Base-by-base conservation (phyloP, 2,329 filamentous ascomycete genomes). In the Lojkania enalia region DNA sequence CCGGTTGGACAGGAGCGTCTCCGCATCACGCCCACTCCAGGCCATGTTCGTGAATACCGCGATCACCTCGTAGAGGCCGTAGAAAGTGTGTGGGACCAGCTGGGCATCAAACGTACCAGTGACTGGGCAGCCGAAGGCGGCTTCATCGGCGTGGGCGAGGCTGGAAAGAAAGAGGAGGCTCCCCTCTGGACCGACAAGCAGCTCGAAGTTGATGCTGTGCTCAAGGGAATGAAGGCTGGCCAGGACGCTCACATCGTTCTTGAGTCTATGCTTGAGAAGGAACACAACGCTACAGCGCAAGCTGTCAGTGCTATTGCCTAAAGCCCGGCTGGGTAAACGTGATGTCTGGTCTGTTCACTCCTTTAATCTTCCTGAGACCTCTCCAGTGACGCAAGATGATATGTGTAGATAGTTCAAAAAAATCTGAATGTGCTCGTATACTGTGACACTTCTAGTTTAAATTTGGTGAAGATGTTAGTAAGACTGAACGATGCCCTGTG, bases 1-100 rank as follows among this genome's bases (percentile, higher is more conserved):
- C 94, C 94, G 2, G 90, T 95, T 5, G 94, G 94, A n/a, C 91
- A 99, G 76, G 94, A 99, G 73, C 86, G 94, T 46, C 85, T 99
- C 44, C 87, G 94, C 56, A 90, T 99, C 70, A 99, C 94, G 1
- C 94, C 94, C 0, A 99, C 94, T 1, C 94, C 94, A 0, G 94
- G 94, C 32, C 94, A 99, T 70, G 83, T 82, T 43, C 87, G 87
- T 72, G 83, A 88, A 58, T 90, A 88, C 74, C 89, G 90, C 51
- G 87, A 95, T 55, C 84, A 95, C 61, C 84, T 99, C 3, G 85
- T 96, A 20, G 73, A 84, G 48, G 90, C 92, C 4, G 75, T 99
- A 23, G 88, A 96, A 59, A 81, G 83, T 58, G 92, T 99, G 48
- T 99, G 92, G 91, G 82, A 78, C 36, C 83, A 92, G 63, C 82